Evolutionary conservation across 345 rosid species (phyloP).

Genomic region (Xanthoceras sorbifolium): DNA sequence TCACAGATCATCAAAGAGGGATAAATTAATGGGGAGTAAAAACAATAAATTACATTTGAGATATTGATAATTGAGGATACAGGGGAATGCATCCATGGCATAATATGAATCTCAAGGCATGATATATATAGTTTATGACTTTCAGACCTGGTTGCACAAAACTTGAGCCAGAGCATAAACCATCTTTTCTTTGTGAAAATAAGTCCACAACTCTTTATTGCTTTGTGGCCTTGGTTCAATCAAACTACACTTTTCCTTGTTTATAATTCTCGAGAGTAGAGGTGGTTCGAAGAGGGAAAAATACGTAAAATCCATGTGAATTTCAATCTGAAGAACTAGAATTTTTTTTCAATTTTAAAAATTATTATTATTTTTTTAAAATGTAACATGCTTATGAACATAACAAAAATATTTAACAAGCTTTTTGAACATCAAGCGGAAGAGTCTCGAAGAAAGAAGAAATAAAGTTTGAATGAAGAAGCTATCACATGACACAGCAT

Average conservation of each 20-base stretch:
- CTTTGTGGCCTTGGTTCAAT: not conserved
- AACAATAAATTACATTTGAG: not conserved
- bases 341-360: not conserved
- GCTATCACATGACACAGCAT: not conserved
- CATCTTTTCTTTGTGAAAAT: not conserved
- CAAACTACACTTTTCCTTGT: not conserved
- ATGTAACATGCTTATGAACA: too few species aligned
- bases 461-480: not conserved
- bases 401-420: too few species aligned
- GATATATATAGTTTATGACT: not conserved
- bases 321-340: not conserved
- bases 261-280: not conserved
- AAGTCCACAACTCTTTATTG: not conserved
- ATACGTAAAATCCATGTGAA: too few species aligned
- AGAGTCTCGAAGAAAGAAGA: constrained; percentile 3
- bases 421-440: not conserved
- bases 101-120: not conserved
- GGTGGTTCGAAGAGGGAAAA: not conserved
- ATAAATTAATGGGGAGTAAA: not conserved
- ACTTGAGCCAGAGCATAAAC: not conserved
- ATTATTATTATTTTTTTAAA: too few species aligned
- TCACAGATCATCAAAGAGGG: not conserved
- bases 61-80: not conserved
- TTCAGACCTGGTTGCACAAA: not conserved
- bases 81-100: not conserved